Evolutionary conservation across 495 filamentous ascomycete species (phyloP).

Genomic region (Trichoderma virens): DNA sequence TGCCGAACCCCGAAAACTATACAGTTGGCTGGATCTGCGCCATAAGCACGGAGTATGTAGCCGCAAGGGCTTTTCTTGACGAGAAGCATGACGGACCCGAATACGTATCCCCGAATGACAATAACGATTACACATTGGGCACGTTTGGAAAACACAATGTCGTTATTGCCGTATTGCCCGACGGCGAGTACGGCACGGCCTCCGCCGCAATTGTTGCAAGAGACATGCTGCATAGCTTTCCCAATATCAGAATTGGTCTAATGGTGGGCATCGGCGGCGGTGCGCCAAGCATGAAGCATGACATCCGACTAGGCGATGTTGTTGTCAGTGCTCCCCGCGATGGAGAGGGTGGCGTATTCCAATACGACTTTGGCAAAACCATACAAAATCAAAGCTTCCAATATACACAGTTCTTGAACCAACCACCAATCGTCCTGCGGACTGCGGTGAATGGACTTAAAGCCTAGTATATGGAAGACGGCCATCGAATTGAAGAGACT

Average conservation of each 20-base stretch:
- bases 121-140: conserved; percentile 30
- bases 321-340: conserved; percentile 17
- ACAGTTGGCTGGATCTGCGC: conserved; percentile 35
- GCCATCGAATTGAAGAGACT: neutral
- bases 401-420: neutral
- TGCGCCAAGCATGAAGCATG: conserved; percentile 23
- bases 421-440: neutral
- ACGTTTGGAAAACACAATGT: conserved; percentile 31
- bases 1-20: neutral
- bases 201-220: conserved; percentile 24
- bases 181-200: conserved; percentile 30
- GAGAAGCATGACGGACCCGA: conserved; percentile 21
- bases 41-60: conserved; percentile 24
- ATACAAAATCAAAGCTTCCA: conserved; percentile 10
- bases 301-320: conserved; percentile 28
- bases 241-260: conserved; percentile 30
- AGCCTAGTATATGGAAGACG: neutral
- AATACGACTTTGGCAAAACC: conserved; percentile 25
- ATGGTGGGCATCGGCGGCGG: conserved; percentile 45
- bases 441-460: neutral
- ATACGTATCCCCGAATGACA: conserved; percentile 19
- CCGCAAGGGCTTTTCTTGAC: no score
- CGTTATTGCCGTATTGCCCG: conserved; percentile 33
- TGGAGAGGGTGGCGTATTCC: conserved; percentile 18
- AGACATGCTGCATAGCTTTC: no score